These are phyloP conservation scores for Tilletia setariae DNA, from an alignment of 1,284 basidiomycete species.

Conservation along the genomic window DNA sequence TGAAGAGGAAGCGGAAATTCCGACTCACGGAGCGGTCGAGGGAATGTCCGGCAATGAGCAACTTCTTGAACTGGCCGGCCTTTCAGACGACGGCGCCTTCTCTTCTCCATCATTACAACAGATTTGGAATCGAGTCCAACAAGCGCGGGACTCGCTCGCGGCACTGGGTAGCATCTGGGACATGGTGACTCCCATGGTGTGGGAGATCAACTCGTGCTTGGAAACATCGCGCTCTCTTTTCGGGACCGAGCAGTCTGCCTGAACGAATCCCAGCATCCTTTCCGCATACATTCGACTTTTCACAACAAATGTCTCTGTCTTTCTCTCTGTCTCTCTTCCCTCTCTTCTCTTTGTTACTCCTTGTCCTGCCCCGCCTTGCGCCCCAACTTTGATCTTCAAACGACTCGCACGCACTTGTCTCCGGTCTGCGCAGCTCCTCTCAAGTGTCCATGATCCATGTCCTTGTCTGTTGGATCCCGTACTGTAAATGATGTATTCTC, in stretches of 20 bases:
- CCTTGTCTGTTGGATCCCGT: too few relatives aligned
- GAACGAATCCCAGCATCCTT: neutral
- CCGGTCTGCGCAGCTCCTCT: too few relatives aligned
- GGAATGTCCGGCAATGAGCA: constrained; percentile 10
- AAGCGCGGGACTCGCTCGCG: constrained; percentile 38
- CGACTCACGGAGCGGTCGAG: neutral
- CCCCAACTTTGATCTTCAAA: too few relatives aligned
- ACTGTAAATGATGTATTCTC: too few relatives aligned
- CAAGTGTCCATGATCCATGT: too few relatives aligned
- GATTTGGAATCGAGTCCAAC: constrained; percentile 41
- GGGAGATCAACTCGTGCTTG: constrained; percentile 45
- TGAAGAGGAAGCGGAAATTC: constrained; percentile 14
- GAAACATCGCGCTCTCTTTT: constrained; percentile 27
- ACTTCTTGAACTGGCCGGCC: constrained; percentile 4
- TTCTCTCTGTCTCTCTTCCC: neutral
- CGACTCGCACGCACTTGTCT: too few relatives aligned
- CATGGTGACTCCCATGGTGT: constrained; percentile 41
- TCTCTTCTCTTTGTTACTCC: too few relatives aligned
- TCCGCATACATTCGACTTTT: neutral
- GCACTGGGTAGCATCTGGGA: constrained; percentile 42
- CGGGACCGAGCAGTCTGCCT: neutral
- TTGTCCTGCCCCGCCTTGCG: too few relatives aligned
- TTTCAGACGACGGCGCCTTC: constrained; percentile 5
- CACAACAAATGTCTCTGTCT: neutral
- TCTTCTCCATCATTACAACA: constrained; percentile 26